A percentile compares a stretch with the other conserved stretches of the same genome.
phyloP scores from a whole-genome alignment of 768 basidiomycete genomes.

The Mrakia frigida region DNA sequence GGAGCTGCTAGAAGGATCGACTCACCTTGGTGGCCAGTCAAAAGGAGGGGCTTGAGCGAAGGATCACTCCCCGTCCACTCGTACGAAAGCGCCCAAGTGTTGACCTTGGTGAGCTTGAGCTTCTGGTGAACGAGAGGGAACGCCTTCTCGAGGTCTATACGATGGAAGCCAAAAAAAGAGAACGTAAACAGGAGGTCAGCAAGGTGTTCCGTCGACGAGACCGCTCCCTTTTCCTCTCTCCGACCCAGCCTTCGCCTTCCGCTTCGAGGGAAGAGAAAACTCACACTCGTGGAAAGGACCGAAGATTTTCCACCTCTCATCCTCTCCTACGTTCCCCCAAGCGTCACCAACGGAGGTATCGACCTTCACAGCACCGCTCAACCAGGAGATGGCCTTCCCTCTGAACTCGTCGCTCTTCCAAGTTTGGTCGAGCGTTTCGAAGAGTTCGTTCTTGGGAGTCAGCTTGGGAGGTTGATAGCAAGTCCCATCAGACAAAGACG shows the following conservation, averaged over 20 bases:
- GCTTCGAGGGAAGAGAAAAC: neutral
- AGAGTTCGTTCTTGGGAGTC: neutral
- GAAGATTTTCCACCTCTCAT: slow-evolving; percentile 52
- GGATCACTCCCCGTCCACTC: slow-evolving; percentile 64
- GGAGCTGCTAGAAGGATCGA: neutral
- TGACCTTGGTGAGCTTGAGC: slow-evolving; percentile 62
- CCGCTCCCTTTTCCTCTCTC: neutral
- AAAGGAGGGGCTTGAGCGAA: slow-evolving; percentile 61
- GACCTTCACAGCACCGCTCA: slow-evolving; percentile 51
- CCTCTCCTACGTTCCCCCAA: slow-evolving; percentile 15
- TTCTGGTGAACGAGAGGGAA: slow-evolving; percentile 52
- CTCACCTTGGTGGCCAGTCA: slow-evolving; percentile 40
- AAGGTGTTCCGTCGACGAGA: neutral
- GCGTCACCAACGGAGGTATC: slow-evolving; percentile 16
- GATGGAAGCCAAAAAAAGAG: neutral
- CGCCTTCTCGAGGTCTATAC: slow-evolving; percentile 48
- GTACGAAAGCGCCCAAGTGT: slow-evolving; percentile 67
- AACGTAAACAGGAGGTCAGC: neutral
- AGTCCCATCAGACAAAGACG: neutral
- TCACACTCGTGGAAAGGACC: slow-evolving; percentile 49
- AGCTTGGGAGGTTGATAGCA: neutral
- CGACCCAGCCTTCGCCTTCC: neutral
- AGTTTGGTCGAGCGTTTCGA: neutral
- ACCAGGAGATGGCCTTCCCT: slow-evolving; percentile 49
- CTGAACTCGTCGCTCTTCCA: slow-evolving; percentile 44